Conservation (phyloP, 179 eudicot species). For the Amaranthus tricolor region DNA sequence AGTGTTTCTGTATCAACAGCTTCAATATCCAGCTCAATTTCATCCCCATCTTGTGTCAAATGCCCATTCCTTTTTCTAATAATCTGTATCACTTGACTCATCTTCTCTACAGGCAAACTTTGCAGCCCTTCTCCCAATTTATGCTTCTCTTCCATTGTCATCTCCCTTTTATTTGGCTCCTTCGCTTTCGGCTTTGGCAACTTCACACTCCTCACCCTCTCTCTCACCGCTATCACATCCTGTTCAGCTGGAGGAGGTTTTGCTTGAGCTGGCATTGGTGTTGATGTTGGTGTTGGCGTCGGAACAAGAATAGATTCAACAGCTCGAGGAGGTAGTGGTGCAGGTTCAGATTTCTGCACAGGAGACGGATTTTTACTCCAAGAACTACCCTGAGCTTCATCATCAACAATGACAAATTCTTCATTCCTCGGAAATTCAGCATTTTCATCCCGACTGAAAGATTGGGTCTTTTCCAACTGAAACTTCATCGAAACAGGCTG, state of each 20-base stretch:
- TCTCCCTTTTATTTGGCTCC: constrained; percentile 66
- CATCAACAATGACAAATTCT: constrained; percentile 21
- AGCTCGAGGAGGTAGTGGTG: constrained; percentile 3
- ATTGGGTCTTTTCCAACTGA: constrained; percentile 25
- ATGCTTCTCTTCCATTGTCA: constrained; percentile 84
- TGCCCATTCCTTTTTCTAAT: constrained; percentile 63
- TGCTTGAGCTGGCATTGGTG: constrained; percentile 20
- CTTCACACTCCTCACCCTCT: constrained; percentile 36
- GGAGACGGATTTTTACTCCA: constrained; percentile 52
- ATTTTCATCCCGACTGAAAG: not conserved
- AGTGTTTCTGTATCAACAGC: constrained; percentile 82
- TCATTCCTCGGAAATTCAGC: constrained; percentile 13
- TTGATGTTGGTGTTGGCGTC: not conserved
- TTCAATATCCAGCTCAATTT: constrained; percentile 89
- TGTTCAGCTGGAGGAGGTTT: constrained; percentile 16
- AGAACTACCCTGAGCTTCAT: constrained; percentile 62
- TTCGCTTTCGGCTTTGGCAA: constrained; percentile 82
- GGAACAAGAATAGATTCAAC: constrained; percentile 5
- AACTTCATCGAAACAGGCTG: constrained; percentile 40
- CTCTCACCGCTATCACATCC: constrained; percentile 32
- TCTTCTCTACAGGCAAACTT: constrained; percentile 77
- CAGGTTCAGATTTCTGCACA: not conserved
- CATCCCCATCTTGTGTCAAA: constrained; percentile 75
- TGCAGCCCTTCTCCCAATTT: constrained; percentile 67
- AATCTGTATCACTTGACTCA: constrained; percentile 76